phyloP scores from a whole-genome alignment of 2,329 filamentous ascomycete species.

The Ceratocystis diversiconidia region DNA sequence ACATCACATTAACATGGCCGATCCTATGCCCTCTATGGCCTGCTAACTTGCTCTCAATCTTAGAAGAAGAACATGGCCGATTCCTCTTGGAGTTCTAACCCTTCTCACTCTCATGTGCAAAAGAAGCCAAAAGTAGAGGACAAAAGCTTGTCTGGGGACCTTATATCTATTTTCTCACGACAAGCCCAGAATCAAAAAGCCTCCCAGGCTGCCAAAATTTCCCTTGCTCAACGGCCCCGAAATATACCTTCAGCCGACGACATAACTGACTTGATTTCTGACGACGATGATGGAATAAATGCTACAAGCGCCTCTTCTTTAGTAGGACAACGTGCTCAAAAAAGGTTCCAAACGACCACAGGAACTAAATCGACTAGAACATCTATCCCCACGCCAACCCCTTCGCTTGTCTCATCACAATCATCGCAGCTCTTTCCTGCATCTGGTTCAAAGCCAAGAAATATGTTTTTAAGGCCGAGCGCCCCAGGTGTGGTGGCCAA shows the following conservation, averaged over 20 bases:
- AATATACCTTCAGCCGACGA: slow-evolving; percentile 1
- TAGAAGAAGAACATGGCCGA: slow-evolving; percentile 24
- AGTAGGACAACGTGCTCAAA: slow-evolving; percentile 42
- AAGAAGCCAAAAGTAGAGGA: slow-evolving; percentile 35
- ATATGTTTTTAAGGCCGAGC: slow-evolving; percentile 38
- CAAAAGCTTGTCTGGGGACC: slow-evolving; percentile 40
- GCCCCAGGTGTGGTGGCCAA: slow-evolving; percentile 8
- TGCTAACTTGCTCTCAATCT: slow-evolving; percentile 12
- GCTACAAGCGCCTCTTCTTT: slow-evolving; percentile 35
- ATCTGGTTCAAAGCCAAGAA: slow-evolving; percentile 29
- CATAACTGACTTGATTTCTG: slow-evolving; percentile 41
- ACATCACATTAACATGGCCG: background rate
- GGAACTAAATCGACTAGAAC: background rate
- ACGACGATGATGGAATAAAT: slow-evolving; percentile 19
- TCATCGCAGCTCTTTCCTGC: slow-evolving; percentile 13
- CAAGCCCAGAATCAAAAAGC: slow-evolving; percentile 38
- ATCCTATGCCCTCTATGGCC: background rate
- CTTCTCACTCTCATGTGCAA: slow-evolving; percentile 26
- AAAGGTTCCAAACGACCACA: slow-evolving; percentile 30
- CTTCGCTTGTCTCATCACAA: slow-evolving; percentile 5
- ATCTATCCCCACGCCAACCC: slow-evolving; percentile 20
- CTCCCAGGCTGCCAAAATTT: background rate
- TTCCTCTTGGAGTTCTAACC: slow-evolving; percentile 34
- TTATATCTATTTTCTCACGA: slow-evolving; percentile 46
- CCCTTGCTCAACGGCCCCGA: slow-evolving; percentile 21